A percentile compares a stretch with the other conserved stretches of the same genome.
Conservation (phyloP, 1,139 yeast genomes). For the Magnusiomyces tetraspermus region DNA sequence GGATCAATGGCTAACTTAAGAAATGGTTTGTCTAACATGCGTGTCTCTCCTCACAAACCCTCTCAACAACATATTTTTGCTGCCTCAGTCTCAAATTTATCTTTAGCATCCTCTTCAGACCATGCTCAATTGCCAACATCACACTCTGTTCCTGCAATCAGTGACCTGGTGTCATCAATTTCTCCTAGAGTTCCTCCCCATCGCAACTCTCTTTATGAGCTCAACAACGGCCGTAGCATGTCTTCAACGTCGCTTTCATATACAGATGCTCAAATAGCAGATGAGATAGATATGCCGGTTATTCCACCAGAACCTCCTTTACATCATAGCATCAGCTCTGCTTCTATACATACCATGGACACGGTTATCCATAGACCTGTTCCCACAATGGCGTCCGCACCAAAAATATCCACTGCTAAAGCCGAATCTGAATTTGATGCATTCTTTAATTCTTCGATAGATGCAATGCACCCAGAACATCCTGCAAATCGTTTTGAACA, state of each 20-base stretch:
- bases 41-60: not conserved
- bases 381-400: no score
- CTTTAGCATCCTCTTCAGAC: not conserved
- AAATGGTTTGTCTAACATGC: not conserved
- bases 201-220: not conserved
- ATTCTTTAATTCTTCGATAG: conserved; percentile 7
- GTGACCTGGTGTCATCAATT: not conserved
- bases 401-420: no score
- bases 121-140: not conserved
- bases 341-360: no score
- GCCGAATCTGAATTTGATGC: conserved; percentile 9
- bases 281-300: conserved; percentile 6
- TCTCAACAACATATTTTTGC: not conserved
- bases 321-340: not conserved
- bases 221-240: not conserved
- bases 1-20: not conserved
- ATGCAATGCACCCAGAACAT: not conserved
- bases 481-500: not conserved
- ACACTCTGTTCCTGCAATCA: not conserved
- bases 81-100: not conserved
- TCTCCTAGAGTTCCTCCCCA: not conserved
- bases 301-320: conserved; percentile 13
- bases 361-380: no score
- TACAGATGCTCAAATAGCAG: conserved; percentile 8
- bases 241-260: conserved; percentile 5